phyloP scores from a whole-genome alignment of 1,284 basidiomycete species.

The Butyriboletus appendiculatus region DNA sequence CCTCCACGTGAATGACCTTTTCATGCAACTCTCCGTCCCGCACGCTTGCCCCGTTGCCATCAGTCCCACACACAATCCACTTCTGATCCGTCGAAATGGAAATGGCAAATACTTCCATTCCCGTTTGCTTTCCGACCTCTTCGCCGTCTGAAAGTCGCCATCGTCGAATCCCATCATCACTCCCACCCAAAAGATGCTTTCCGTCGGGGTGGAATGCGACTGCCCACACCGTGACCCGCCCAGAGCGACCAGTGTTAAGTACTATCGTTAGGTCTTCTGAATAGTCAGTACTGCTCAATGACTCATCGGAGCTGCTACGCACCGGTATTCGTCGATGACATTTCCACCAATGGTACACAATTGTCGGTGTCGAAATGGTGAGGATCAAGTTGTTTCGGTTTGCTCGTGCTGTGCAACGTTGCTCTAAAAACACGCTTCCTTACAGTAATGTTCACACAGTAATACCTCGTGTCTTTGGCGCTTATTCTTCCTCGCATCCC shows the following conservation, averaged over 20 bases:
- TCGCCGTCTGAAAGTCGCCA: background rate
- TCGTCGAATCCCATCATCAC: background rate
- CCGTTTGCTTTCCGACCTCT: background rate
- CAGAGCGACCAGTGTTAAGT: background rate
- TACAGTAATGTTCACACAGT: no score
- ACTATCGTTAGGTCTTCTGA: background rate
- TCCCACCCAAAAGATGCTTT: background rate
- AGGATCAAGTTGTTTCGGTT: background rate
- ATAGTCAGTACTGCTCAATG: background rate
- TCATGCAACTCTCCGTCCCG: background rate
- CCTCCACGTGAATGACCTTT: background rate
- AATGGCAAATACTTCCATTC: background rate
- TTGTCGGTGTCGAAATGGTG: background rate
- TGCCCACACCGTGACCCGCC: background rate
- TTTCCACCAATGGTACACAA: background rate
- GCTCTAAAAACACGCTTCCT: no score
- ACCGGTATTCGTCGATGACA: background rate
- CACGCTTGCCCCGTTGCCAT: background rate
- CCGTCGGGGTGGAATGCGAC: background rate
- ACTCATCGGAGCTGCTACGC: background rate
- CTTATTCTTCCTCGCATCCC: no score
- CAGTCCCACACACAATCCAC: background rate
- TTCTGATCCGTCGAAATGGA: background rate
- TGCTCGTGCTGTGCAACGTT: no score
- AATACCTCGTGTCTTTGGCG: no score